Conservation (phyloP, 2,329 filamentous ascomycete species). For the Exophiala sp. region DNA sequence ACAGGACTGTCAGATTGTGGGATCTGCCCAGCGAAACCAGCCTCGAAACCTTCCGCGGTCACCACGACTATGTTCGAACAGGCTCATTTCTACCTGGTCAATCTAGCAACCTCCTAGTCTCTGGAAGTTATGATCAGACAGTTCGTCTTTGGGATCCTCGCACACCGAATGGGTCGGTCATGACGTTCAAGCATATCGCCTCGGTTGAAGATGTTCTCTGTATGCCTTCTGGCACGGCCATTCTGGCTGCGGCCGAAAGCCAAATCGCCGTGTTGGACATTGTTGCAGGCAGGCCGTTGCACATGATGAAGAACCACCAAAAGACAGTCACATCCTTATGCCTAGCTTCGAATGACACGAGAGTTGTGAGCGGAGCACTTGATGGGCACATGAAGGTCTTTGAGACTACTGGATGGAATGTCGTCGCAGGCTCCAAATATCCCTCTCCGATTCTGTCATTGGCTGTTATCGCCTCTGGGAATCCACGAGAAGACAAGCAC, state of each 20-base stretch:
- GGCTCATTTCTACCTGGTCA: constrained; percentile 80
- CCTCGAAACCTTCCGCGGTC: constrained; percentile 75
- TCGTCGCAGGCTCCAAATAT: constrained; percentile 93
- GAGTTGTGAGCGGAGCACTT: constrained; percentile 81
- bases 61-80: constrained; percentile 86
- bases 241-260: constrained; percentile 80
- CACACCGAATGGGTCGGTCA: constrained; percentile 65
- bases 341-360: constrained; percentile 72
- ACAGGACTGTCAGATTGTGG: constrained; percentile 90
- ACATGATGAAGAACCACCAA: constrained; percentile 88
- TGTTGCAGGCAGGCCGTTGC: constrained; percentile 81
- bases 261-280: constrained; percentile 89
- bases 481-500: constrained; percentile 77
- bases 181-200: constrained; percentile 93
- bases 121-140: constrained; percentile 91
- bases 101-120: constrained; percentile 69
- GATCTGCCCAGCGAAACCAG: constrained; percentile 79
- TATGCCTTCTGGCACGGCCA: constrained; percentile 78
- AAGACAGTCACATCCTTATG: constrained; percentile 92
- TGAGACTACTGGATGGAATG: constrained; percentile 90
- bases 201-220: constrained; percentile 86
- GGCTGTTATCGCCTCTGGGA: constrained; percentile 67
- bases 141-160: constrained; percentile 92
- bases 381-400: constrained; percentile 98
- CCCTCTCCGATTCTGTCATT: constrained; percentile 84